Evolutionary conservation across 805 yeast genomes (phyloP).

Genomic region (Nakazawaea laoshanensis): DNA sequence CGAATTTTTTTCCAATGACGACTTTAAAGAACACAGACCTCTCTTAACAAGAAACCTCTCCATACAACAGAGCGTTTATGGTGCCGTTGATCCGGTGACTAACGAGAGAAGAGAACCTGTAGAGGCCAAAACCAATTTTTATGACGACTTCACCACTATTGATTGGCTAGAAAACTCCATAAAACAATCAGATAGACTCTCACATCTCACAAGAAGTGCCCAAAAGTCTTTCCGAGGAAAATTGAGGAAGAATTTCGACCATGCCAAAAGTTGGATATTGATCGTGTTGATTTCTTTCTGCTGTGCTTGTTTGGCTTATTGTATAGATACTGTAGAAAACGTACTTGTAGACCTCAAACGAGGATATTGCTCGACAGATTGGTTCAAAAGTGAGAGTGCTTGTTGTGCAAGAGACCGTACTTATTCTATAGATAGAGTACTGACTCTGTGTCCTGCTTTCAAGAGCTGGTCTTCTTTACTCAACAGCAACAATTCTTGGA

Average conservation of each 20-base stretch:
- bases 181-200: slow-evolving; percentile 31
- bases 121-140: slow-evolving; percentile 25
- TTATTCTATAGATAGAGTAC: slow-evolving; percentile 2
- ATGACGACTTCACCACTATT: slow-evolving; percentile 53
- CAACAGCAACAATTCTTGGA: slow-evolving; percentile 1
- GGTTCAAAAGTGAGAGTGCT: slow-evolving; percentile 32
- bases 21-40: background rate
- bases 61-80: slow-evolving; percentile 3
- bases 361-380: slow-evolving; percentile 40
- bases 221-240: slow-evolving; percentile 8
- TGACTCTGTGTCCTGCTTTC: slow-evolving; percentile 30
- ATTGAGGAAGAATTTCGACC: slow-evolving; percentile 22
- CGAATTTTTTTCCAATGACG: background rate
- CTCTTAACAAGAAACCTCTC: slow-evolving; percentile 1
- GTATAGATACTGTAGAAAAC: slow-evolving; percentile 38
- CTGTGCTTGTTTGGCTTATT: slow-evolving; percentile 41
- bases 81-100: slow-evolving; percentile 1
- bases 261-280: slow-evolving; percentile 39
- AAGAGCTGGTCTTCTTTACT: slow-evolving; percentile 31
- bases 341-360: slow-evolving; percentile 40
- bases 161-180: slow-evolving; percentile 50
- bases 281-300: slow-evolving; percentile 35
- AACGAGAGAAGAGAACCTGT: too few relatives aligned
- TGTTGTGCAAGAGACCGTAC: slow-evolving; percentile 36
- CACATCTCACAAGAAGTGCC: slow-evolving; percentile 24